Percentiles rank a stretch among this genome's conserved stretches.
phyloP scores from a whole-genome alignment of 176 grass and related monocot genomes.

The Hsuehochloa calcarea region DNA sequence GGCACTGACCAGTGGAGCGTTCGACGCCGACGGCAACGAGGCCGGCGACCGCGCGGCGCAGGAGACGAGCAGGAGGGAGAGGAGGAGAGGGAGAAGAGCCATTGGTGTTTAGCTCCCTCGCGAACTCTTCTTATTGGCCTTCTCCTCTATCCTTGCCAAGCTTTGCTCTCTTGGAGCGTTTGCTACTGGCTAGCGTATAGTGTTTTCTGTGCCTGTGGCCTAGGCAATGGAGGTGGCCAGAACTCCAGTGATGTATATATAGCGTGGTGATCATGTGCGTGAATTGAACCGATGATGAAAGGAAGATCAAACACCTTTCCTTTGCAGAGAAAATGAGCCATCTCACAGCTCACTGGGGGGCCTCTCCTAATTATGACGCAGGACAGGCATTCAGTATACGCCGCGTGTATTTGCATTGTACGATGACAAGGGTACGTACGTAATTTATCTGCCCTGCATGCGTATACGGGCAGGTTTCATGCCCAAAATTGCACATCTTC shows the following conservation, averaged over 20 bases:
- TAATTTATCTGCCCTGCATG: background rate
- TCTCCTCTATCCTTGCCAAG: background rate
- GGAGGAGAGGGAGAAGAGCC: slow-evolving; percentile 36
- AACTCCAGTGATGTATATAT: slow-evolving; percentile 34
- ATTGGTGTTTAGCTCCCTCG: background rate
- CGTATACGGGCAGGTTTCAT: background rate
- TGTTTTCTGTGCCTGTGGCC: background rate
- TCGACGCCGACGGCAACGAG: slow-evolving; percentile 32
- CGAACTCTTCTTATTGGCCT: background rate
- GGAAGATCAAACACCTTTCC: background rate
- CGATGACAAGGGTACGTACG: background rate
- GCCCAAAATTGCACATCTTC: background rate
- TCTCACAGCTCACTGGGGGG: background rate
- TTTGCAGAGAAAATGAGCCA: background rate
- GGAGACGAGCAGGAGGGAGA: slow-evolving; percentile 47
- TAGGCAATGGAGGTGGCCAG: slow-evolving; percentile 18
- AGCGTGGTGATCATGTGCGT: background rate
- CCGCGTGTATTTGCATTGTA: background rate
- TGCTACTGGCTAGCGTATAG: background rate
- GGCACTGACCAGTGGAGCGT: slow-evolving; percentile 12
- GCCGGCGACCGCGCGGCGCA: slow-evolving; percentile 60
- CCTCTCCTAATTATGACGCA: background rate
- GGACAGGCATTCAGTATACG: background rate
- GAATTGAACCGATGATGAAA: background rate
- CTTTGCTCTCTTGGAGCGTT: background rate